phyloP scores from a whole-genome alignment of 1,139 yeast genomes.

The Zygosaccharomyces sapae region DNA sequence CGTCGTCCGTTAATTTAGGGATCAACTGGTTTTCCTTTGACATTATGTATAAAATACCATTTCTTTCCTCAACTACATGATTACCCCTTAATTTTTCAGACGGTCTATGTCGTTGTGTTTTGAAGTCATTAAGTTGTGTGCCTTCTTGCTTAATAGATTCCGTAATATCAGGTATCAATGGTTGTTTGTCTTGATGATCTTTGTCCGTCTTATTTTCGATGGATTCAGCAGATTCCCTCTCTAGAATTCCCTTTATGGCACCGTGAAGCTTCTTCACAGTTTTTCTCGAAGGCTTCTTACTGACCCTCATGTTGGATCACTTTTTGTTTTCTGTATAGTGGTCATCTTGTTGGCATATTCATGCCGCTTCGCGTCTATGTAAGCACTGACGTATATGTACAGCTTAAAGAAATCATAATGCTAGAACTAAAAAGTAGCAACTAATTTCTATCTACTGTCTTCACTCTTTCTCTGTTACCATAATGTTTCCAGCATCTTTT shows the following conservation, averaged over 20 bases:
- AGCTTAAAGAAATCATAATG: not conserved
- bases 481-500: constrained; percentile 31
- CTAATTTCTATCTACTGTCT: constrained; percentile 28
- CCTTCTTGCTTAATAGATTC: constrained; percentile 4
- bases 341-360: not conserved
- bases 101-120: not conserved
- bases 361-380: constrained; percentile 1
- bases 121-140: not conserved
- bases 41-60: constrained; percentile 29
- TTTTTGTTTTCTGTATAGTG: not conserved
- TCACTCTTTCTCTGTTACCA: constrained; percentile 33
- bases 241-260: constrained; percentile 25
- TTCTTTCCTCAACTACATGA: constrained; percentile 3
- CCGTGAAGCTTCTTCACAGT: constrained; percentile 23
- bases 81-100: not conserved
- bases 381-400: not conserved
- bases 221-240: not conserved
- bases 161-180: constrained; percentile 5
- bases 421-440: not conserved
- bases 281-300: constrained; percentile 15
- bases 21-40: constrained; percentile 34
- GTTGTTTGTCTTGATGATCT: not conserved
- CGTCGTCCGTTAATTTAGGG: constrained; percentile 35
- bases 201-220: not conserved
- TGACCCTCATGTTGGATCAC: constrained; percentile 8